phyloP scores from a whole-genome alignment of 768 basidiomycete species.

The Daedaleopsis nitida region DNA sequence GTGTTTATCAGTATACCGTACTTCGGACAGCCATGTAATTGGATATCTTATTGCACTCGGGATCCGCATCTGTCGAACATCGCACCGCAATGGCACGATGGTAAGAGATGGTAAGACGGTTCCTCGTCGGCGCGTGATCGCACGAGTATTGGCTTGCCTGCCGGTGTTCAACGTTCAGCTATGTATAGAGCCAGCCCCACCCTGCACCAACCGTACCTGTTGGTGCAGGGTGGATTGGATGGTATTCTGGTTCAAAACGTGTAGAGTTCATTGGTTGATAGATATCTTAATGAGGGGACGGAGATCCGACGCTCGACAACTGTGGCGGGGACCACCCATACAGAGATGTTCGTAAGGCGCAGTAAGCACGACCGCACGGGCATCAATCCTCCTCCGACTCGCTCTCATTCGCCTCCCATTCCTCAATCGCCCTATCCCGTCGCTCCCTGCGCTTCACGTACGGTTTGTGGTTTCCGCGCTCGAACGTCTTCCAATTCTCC shows the following conservation, averaged over 20 bases:
- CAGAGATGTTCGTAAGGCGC: too few relatives aligned
- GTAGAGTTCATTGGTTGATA: background rate
- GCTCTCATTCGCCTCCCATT: slow-evolving; percentile 19
- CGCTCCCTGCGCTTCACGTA: slow-evolving; percentile 14
- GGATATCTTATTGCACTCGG: background rate
- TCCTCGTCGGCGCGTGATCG: background rate
- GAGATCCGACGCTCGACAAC: too few relatives aligned
- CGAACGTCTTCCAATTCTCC: slow-evolving; percentile 72
- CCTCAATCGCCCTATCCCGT: slow-evolving; percentile 17
- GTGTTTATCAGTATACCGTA: background rate
- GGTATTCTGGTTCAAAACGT: background rate
- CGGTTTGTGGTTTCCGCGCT: slow-evolving; percentile 44
- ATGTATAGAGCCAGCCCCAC: too few relatives aligned
- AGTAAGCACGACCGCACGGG: too few relatives aligned
- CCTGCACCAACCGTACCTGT: too few relatives aligned
- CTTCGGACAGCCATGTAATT: background rate
- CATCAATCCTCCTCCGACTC: background rate
- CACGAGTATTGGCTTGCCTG: too few relatives aligned
- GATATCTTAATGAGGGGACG: too few relatives aligned
- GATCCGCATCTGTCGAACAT: background rate
- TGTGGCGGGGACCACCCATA: too few relatives aligned
- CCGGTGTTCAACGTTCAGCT: too few relatives aligned
- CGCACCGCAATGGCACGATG: background rate
- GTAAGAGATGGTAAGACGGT: background rate
- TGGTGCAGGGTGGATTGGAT: background rate